Percentiles rank a stretch among this genome's conserved stretches.
phyloP scores from a whole-genome alignment of 805 yeast species.

The Blastobotrys muscicola region DNA sequence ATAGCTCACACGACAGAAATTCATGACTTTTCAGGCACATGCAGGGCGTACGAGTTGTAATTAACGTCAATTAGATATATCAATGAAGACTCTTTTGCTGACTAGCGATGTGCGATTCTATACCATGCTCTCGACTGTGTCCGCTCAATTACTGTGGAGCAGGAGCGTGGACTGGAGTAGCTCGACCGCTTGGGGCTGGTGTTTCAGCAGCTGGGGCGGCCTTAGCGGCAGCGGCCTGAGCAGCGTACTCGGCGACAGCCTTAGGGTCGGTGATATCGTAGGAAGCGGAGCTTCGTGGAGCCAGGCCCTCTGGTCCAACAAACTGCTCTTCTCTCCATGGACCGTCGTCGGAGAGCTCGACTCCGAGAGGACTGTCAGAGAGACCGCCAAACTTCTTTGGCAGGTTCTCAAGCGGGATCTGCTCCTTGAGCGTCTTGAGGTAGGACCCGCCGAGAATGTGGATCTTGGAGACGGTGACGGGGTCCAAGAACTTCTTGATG shows the following conservation, averaged over 20 bases:
- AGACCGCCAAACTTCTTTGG: conserved; percentile 87
- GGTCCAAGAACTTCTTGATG: conserved; percentile 91
- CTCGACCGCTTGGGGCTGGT: not conserved
- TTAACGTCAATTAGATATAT: no score
- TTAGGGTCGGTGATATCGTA: not conserved
- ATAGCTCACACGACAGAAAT: no score
- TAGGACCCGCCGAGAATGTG: conserved; percentile 76
- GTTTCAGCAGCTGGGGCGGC: not conserved
- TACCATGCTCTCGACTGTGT: not conserved
- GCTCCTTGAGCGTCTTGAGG: conserved; percentile 74
- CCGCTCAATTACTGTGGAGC: not conserved
- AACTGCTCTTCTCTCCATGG: conserved; percentile 92
- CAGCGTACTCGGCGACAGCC: no score
- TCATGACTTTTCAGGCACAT: no score
- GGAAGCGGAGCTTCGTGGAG: conserved; percentile 38
- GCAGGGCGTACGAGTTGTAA: not conserved
- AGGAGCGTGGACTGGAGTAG: not conserved
- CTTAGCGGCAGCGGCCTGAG: not conserved
- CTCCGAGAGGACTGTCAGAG: conserved; percentile 61
- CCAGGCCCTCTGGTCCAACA: conserved; percentile 94
- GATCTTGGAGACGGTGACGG: conserved; percentile 93
- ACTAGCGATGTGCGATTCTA: not conserved
- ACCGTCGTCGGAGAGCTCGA: conserved; percentile 82
- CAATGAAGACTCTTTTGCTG: no score
- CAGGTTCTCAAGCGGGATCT: conserved; percentile 87